These are phyloP conservation scores for Russula abietina DNA, from an alignment of 768 basidiomycete species.

Conservation along the genomic window DNA sequence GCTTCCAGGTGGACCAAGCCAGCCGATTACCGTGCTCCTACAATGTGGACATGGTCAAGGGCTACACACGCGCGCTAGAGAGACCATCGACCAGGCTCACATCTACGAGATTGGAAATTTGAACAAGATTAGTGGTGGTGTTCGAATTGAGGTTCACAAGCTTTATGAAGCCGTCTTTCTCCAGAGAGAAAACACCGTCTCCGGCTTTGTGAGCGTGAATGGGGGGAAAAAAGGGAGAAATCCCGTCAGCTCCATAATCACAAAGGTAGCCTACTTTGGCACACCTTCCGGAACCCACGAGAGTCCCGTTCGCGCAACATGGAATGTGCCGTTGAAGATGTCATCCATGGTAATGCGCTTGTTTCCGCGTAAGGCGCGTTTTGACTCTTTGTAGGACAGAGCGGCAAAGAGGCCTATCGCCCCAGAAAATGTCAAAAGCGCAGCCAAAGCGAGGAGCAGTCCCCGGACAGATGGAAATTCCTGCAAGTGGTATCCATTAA, in stretches of 20 bases:
- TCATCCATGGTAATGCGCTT: constrained; percentile 81
- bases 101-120: constrained; percentile 53
- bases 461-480: constrained; percentile 50
- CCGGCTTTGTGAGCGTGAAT: constrained; percentile 53
- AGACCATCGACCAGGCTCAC: constrained; percentile 37
- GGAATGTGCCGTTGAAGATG: constrained; percentile 89
- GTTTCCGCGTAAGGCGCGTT: constrained; percentile 47
- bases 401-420: constrained; percentile 78
- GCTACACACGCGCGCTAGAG: neutral
- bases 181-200: constrained; percentile 83
- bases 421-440: constrained; percentile 54
- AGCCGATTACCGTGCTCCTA: constrained; percentile 54
- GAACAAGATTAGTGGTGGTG: constrained; percentile 55
- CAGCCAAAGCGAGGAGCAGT: constrained; percentile 55
- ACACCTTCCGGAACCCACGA: constrained; percentile 92
- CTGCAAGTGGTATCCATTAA: constrained; percentile 28
- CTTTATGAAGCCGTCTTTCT: constrained; percentile 56
- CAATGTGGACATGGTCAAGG: constrained; percentile 17
- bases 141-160: constrained; percentile 80
- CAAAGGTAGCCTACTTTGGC: constrained; percentile 22
- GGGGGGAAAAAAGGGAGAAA: neutral
- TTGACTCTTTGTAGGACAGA: constrained; percentile 55
- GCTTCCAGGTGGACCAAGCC: constrained; percentile 57
- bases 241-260: constrained; percentile 14
- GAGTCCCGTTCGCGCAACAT: constrained; percentile 40